Evolutionary conservation across 2,329 filamentous ascomycete species (phyloP), one percentile per base, ranked within the genome.

Genomic region (Knoxdaviesia proteae): DNA sequence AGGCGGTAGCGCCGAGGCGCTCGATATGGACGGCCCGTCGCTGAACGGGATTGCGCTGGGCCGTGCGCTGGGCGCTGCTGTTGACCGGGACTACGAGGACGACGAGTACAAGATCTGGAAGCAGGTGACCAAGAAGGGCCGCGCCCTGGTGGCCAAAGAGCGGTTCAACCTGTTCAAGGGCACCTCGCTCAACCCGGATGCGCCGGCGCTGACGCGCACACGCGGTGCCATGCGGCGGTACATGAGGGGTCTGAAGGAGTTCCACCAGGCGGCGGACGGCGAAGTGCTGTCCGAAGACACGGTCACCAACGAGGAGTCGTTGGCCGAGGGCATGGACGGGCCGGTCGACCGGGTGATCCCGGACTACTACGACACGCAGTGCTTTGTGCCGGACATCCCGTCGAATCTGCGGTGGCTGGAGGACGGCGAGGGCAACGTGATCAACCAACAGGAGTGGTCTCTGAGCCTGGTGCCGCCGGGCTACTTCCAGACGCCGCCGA

Each of bases 71-170:
- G 73, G 72, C 10, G 69, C 80, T 45, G 71, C 72, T 32, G 69
- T 67, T 9, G 81, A 92, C 51, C 83, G 93, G 50, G 70, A 73
- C 8, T 84, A 84, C 50, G 76, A 92, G 51, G 87, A 96, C 51
- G 87, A 96, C 45, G 88, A 94, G 55, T 94, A 90, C 62, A 93
- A 92, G 57, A 82, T 90, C 34, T 98, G 92, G 90, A 98, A 96
- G 62, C 88, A 96, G 59, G 84, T 94, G 36, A 98, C 90, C 2
- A 96, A 96, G 61, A 94, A 90, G 56, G 87, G 94, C 53, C 78
- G 90, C 47, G 90, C 90, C 4, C 64, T 80, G 30, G 75, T 88
- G 42, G 81, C 90, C 46, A 84, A 87, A 48, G 84, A 94, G 55
- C 74, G 90, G 33, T 78, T 86, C 57, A 74, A 81, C 36, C 71